phyloP scores from a whole-genome alignment of 306 rosid genomes.

The Glycine soja region DNA sequence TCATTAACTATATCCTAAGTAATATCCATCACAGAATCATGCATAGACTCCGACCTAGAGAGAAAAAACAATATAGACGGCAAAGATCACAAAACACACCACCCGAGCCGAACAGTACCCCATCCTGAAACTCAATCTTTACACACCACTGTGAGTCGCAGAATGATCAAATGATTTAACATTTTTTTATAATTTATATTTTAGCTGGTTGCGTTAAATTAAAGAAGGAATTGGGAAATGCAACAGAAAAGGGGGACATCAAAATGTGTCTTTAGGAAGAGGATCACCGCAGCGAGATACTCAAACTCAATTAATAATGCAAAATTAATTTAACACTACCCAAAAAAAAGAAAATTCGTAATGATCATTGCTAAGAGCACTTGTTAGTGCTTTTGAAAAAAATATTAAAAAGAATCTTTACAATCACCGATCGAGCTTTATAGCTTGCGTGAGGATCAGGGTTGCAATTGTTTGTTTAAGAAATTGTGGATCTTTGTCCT shows the following conservation, averaged over 20 bases:
- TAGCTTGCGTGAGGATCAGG: neutral
- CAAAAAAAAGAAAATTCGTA: too few species aligned
- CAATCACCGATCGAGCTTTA: neutral
- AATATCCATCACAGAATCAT: too few species aligned
- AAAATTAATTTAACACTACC: neutral
- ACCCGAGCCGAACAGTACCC: neutral
- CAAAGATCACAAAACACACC: neutral
- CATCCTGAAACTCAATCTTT: neutral
- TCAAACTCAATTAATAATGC: neutral
- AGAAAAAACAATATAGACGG: too few species aligned
- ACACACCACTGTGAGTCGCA: neutral
- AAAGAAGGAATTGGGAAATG: neutral
- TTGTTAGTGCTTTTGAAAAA: neutral
- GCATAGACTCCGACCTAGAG: too few species aligned
- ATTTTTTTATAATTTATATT: neutral
- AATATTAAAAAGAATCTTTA: neutral
- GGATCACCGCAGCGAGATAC: neutral
- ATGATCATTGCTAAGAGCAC: constrained; percentile 16
- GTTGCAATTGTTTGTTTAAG: neutral
- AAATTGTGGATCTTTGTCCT: constrained; percentile 1
- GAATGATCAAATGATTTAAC: neutral
- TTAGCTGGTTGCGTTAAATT: neutral
- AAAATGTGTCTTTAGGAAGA: neutral
- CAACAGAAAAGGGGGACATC: neutral
- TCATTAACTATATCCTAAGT: too few species aligned